A percentile compares a stretch with the other conserved stretches of the same genome.
phyloP scores from a whole-genome alignment of 2,329 filamentous ascomycete species.

The Cadophora malorum region DNA sequence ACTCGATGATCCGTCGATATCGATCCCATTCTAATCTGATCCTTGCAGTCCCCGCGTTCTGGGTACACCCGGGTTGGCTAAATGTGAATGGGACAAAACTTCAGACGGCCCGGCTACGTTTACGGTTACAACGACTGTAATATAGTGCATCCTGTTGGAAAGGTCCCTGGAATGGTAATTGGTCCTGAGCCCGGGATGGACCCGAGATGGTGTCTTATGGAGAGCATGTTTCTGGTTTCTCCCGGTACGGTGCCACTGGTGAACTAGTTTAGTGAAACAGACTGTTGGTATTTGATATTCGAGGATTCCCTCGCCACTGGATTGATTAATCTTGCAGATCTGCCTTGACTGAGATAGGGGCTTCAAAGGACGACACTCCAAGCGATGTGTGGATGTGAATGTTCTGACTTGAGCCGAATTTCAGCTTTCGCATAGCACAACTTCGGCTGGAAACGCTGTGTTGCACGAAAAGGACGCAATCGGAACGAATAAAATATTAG shows the following conservation, averaged over 20 bases:
- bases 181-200: background rate
- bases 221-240: constrained; percentile 1
- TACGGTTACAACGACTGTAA: background rate
- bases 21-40: background rate
- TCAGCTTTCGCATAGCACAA: background rate
- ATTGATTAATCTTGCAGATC: background rate
- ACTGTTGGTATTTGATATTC: constrained; percentile 4
- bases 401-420: background rate
- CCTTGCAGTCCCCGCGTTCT: constrained; percentile 8
- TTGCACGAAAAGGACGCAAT: background rate
- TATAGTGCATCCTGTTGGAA: background rate
- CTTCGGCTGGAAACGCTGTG: background rate
- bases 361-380: background rate
- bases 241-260: background rate
- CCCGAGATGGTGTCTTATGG: background rate
- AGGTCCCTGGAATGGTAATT: background rate
- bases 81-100: background rate
- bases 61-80: constrained; percentile 10
- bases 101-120: background rate
- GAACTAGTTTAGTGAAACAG: constrained; percentile 10
- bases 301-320: background rate
- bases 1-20: background rate
- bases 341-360: background rate
- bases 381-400: background rate
- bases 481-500: background rate